A percentile compares a stretch with the other conserved stretches of the same genome.
Conservation (phyloP, 179 eudicot species). For the Gypsophila paniculata region DNA sequence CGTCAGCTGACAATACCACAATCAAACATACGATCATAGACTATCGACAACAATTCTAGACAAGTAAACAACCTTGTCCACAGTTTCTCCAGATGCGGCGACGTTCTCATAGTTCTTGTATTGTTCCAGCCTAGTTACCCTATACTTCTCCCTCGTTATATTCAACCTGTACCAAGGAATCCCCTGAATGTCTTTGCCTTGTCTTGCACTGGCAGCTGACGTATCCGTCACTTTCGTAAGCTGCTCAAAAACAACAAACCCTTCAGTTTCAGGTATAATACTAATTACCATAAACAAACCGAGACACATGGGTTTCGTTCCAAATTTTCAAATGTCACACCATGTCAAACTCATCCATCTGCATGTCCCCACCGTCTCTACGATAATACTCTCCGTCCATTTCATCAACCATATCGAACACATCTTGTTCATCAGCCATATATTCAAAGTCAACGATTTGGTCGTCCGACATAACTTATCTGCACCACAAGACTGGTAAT, state of each 20-base stretch:
- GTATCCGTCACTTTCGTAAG: slow-evolving; percentile 77
- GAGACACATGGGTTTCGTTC: neutral
- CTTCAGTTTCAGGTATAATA: neutral
- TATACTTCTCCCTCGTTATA: slow-evolving; percentile 65
- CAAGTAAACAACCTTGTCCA: slow-evolving; percentile 50
- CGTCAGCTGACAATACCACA: slow-evolving; percentile 11
- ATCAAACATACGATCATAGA: neutral
- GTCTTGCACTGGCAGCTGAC: slow-evolving; percentile 70
- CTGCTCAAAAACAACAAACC: slow-evolving; percentile 31
- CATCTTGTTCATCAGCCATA: slow-evolving; percentile 62
- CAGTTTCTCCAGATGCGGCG: slow-evolving; percentile 58
- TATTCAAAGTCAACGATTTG: slow-evolving; percentile 36
- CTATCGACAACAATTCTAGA: neutral
- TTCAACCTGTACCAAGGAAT: slow-evolving; percentile 83
- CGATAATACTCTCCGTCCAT: slow-evolving; percentile 40
- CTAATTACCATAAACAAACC: neutral
- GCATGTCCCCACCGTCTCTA: slow-evolving; percentile 39
- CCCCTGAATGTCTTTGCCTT: slow-evolving; percentile 89
- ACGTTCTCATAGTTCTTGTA: slow-evolving; percentile 78
- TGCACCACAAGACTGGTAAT: neutral
- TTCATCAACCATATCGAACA: slow-evolving; percentile 47
- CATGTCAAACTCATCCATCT: slow-evolving; percentile 60
- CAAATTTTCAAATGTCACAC: slow-evolving; percentile 30
- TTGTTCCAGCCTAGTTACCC: slow-evolving; percentile 70
- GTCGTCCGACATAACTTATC: slow-evolving; percentile 37